Evolutionary conservation across 192 early-diverging fungal species (phyloP).

Genomic region (Backusella sp.): DNA sequence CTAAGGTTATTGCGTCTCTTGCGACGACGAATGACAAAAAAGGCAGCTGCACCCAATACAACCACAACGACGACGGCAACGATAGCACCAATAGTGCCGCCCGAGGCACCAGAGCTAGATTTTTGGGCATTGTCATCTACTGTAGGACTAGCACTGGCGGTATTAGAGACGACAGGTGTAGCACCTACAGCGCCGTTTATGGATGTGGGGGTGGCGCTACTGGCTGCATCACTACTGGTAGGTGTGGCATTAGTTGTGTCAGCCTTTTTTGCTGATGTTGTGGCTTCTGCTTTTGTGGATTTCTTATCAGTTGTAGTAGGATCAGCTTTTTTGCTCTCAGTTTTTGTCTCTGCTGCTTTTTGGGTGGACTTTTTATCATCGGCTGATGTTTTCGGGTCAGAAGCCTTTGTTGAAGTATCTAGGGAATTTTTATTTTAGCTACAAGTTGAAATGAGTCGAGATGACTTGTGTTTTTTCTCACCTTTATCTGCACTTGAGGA

Average conservation of each 20-base stretch:
- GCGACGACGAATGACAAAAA: constrained; percentile 17
- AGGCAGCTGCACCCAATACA: constrained; percentile 21
- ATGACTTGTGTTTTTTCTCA: background rate
- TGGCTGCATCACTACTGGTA: background rate
- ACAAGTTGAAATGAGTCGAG: background rate
- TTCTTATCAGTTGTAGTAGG: background rate
- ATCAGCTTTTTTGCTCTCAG: background rate
- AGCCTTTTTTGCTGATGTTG: background rate
- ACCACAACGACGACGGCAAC: constrained; percentile 23
- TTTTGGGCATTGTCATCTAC: background rate
- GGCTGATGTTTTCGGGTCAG: background rate
- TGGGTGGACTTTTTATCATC: background rate
- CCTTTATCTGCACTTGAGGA: background rate
- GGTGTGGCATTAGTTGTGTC: background rate
- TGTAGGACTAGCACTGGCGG: background rate
- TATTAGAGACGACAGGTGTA: background rate
- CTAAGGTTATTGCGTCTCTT: background rate
- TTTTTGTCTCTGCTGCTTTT: background rate
- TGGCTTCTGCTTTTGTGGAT: background rate
- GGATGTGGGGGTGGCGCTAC: background rate
- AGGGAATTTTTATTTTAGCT: background rate
- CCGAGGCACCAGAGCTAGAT: constrained; percentile 10
- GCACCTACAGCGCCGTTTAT: background rate
- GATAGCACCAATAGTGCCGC: constrained; percentile 34
- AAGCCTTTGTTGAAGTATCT: background rate